Percentiles rank a stretch among this genome's conserved stretches.
Evolutionary conservation across 2,329 filamentous ascomycete species (phyloP).

Genomic region (Metarhizium album): DNA sequence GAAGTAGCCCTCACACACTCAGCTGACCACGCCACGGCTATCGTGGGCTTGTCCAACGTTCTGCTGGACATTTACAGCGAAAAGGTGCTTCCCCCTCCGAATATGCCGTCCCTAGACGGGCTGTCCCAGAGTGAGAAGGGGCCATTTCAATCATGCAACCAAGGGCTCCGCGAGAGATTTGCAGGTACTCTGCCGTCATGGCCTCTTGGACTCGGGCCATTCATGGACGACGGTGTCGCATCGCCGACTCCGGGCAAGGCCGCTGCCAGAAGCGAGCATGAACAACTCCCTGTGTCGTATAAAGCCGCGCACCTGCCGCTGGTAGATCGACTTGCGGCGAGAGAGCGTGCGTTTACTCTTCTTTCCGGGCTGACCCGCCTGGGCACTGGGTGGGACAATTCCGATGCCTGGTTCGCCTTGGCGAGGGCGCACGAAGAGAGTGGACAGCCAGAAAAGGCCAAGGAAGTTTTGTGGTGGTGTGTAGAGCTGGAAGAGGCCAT

Average conservation of each 20-base stretch:
- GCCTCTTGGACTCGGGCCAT: slow-evolving; percentile 35
- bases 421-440: slow-evolving; percentile 81
- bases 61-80: slow-evolving; percentile 76
- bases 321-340: slow-evolving; percentile 74
- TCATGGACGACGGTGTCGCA: slow-evolving; percentile 11
- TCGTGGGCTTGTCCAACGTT: slow-evolving; percentile 72
- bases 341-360: slow-evolving; percentile 79
- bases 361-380: slow-evolving; percentile 75
- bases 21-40: slow-evolving; percentile 69
- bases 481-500: slow-evolving; percentile 84
- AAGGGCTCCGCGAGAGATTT: slow-evolving; percentile 4
- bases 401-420: slow-evolving; percentile 87
- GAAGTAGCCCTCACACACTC: slow-evolving; percentile 73
- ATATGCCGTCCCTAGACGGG: slow-evolving; percentile 33
- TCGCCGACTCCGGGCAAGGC: slow-evolving; percentile 15
- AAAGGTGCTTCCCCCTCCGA: slow-evolving; percentile 47
- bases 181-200: slow-evolving; percentile 25
- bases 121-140: background rate
- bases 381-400: slow-evolving; percentile 79
- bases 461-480: slow-evolving; percentile 94
- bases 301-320: slow-evolving; percentile 54
- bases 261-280: slow-evolving; percentile 11
- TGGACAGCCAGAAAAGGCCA: slow-evolving; percentile 76
- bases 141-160: background rate
- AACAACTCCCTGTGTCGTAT: slow-evolving; percentile 39